Base-by-base conservation (phyloP, 257 asterid genomes). In the Striga asiatica region DNA sequence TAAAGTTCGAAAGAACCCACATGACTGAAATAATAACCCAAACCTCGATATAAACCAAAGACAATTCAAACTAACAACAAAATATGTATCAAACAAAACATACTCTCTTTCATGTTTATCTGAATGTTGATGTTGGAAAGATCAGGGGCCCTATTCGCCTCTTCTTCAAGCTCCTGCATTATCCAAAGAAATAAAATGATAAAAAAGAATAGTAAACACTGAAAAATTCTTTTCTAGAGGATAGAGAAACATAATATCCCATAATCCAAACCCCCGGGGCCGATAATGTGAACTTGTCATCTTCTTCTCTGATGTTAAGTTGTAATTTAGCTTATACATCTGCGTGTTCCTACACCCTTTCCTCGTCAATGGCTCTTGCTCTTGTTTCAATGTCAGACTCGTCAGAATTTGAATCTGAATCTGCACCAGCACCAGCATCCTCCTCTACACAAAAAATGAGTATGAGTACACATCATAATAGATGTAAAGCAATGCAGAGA, bases 21-120 rank as follows among this genome's bases (percentile, higher is more conserved):
- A 79, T 93, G 70, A 91, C 98, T 91, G 84, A 70, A 74, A 71
- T 37, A 54, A 52, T 51, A 53, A 70, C 27, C 41, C 47, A 52
- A 63, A n/a, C 56, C 14, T n/a, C 38, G 50, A 50, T 20, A 54
- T 16, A 55, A 66, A 34, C 19, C 18, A 41, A 23, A 7, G 11
- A 27, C 13, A n/a, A n/a, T n/a, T n/a, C n/a, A n/a, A n/a, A n/a
- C n/a, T n/a, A n/a, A n/a, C n/a, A n/a, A n/a, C n/a, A 54, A 4
- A 57, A 48, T 3, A 59, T n/a, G n/a, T 16, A 43, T 54, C 19
- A 8, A 32, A 37, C 11, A 3, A 56, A 24, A 74, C 94, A 67
- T 65, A 87, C 98, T 73, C 73, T 88, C 89, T 84, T 82, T 87
- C 74, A 84, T 84, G 76, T 95, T 81, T 64, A 87, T 69, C 62